These are phyloP conservation scores for Debaryomyces udenii DNA, from an alignment of 1,139 yeast genomes.

Conservation along the genomic window DNA sequence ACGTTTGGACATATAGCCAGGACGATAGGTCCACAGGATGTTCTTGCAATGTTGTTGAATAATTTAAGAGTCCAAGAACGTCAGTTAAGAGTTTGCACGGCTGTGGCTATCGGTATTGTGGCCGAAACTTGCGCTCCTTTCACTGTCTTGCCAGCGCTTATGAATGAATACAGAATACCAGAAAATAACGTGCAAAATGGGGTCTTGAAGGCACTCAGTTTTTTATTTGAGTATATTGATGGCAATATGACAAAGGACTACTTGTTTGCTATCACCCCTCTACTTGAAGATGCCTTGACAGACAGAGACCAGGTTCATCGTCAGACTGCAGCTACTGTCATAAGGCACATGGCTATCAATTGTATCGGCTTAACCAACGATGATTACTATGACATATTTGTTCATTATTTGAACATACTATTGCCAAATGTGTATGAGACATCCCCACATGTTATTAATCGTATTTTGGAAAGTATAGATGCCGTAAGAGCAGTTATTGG, in stretches of 20 bases:
- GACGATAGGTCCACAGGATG: conserved; percentile 97
- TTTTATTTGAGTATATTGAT: conserved; percentile 90
- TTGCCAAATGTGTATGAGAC: conserved; percentile 89
- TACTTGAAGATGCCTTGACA: conserved; percentile 86
- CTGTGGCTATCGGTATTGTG: conserved; percentile 97
- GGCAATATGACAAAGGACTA: conserved; percentile 76
- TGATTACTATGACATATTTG: conserved; percentile 61
- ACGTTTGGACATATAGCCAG: conserved; percentile 91
- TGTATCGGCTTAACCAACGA: conserved; percentile 76
- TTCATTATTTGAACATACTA: conserved; percentile 73
- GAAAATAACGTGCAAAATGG: conserved; percentile 96
- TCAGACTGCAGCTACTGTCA: conserved; percentile 92
- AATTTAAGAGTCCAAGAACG: conserved; percentile 93
- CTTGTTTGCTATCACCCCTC: conserved; percentile 76
- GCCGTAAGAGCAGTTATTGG: conserved; percentile 77
- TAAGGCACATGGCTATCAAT: conserved; percentile 79
- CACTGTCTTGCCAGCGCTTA: conserved; percentile 92
- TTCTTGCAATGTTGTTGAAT: conserved; percentile 78
- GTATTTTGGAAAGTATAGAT: conserved; percentile 82
- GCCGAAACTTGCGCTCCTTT: conserved; percentile 94
- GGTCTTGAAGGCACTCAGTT: conserved; percentile 88
- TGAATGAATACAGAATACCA: conserved; percentile 94
- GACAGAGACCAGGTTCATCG: conserved; percentile 93
- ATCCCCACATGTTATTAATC: conserved; percentile 88
- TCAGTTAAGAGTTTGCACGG: conserved; percentile 94